Conservation (phyloP, 495 filamentous ascomycete genomes). For the Penicillium paradoxum region DNA sequence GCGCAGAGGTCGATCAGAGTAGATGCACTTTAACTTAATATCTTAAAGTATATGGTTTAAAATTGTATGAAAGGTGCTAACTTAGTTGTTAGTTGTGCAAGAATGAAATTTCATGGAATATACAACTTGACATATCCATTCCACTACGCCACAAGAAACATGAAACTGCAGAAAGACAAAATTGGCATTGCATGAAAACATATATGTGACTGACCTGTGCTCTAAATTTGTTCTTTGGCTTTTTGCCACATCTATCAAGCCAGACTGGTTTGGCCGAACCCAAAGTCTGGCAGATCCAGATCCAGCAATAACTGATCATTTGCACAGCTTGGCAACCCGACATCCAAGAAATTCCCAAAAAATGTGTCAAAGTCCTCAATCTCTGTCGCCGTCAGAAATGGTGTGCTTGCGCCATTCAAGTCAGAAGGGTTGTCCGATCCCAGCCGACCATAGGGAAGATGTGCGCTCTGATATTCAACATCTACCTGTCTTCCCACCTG, state of each 20-base stretch:
- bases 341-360: conserved; percentile 21
- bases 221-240: background rate
- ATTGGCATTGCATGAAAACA: too few relatives aligned
- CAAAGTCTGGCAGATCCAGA: conserved; percentile 1
- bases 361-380: conserved; percentile 14
- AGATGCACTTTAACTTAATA: too few relatives aligned
- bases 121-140: too few relatives aligned
- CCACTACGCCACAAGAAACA: too few relatives aligned
- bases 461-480: background rate
- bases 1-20: too few relatives aligned
- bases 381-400: background rate
- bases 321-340: conserved; percentile 17
- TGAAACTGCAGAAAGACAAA: too few relatives aligned
- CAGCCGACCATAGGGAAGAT: background rate
- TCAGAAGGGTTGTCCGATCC: conserved; percentile 1
- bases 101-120: too few relatives aligned
- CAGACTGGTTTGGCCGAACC: background rate
- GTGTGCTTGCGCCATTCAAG: conserved; percentile 3
- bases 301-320: conserved; percentile 9
- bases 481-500: background rate
- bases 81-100: too few relatives aligned
- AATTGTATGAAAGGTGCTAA: too few relatives aligned
- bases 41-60: too few relatives aligned
- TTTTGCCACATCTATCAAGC: background rate
- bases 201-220: too few relatives aligned